These are phyloP conservation scores for Punica granatum DNA, from an alignment of 345 rosid species.

Conservation along the genomic window DNA sequence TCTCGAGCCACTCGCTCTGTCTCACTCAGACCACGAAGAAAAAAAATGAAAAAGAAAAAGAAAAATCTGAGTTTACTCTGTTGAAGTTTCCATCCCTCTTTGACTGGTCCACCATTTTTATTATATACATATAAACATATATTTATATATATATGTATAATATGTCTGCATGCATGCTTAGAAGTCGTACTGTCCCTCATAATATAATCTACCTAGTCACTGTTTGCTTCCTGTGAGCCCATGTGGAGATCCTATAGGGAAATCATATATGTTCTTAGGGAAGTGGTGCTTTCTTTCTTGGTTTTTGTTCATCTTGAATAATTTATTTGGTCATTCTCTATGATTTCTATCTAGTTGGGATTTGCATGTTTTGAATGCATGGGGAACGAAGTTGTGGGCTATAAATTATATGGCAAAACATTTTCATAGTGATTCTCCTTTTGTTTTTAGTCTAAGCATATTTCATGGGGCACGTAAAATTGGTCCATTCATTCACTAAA, in stretches of 20 bases:
- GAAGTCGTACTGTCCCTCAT: neutral
- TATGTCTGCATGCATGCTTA: neutral
- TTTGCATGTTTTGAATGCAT: neutral
- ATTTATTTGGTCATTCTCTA: neutral
- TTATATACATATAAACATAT: neutral
- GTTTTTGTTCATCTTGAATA: neutral
- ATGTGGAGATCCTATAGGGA: neutral
- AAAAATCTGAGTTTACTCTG: neutral
- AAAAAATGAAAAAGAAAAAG: neutral
- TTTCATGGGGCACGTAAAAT: neutral
- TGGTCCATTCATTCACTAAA: neutral
- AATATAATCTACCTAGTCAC: neutral
- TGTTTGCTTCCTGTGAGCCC: neutral
- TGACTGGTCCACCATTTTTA: neutral
- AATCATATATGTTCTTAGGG: neutral
- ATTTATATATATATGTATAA: neutral
- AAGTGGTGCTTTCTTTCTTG: neutral
- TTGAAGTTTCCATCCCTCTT: constrained; percentile 1
- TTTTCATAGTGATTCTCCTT: neutral
- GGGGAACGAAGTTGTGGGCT: neutral
- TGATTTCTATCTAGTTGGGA: neutral
- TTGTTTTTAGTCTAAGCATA: neutral
- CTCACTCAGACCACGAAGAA: neutral
- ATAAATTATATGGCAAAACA: neutral
- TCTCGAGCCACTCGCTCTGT: neutral